phyloP scores from a whole-genome alignment of 495 filamentous ascomycete species.

The Aspergillus sparsus region DNA sequence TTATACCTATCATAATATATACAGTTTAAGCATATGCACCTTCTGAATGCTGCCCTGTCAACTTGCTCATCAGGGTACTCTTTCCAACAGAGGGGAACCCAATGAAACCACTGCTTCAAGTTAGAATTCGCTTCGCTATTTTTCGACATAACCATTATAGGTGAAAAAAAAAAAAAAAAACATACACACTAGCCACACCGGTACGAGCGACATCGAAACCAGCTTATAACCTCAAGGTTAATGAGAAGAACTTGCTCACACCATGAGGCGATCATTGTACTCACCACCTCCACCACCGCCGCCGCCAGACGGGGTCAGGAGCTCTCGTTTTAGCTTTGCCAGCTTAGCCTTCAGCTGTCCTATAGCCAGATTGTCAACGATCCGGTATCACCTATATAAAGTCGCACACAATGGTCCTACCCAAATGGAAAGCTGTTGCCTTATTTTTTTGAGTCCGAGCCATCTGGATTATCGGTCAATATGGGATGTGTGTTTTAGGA shows the following conservation, averaged over 20 bases:
- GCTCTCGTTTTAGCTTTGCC: slow-evolving; percentile 93
- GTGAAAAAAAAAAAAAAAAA: slow-evolving; percentile 30
- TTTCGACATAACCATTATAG: no score
- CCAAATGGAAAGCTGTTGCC: slow-evolving; percentile 83
- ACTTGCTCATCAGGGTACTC: slow-evolving; percentile 90
- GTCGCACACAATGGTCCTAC: slow-evolving; percentile 33
- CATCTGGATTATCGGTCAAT: slow-evolving; percentile 60
- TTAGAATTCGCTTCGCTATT: slow-evolving; percentile 17
- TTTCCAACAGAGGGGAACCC: slow-evolving; percentile 97
- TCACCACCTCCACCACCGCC: slow-evolving; percentile 76
- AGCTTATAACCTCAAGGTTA: slow-evolving; percentile 41
- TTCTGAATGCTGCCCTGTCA: slow-evolving; percentile 97
- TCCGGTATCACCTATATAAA: slow-evolving; percentile 10
- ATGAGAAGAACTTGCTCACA: no score
- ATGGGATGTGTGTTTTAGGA: slow-evolving; percentile 1
- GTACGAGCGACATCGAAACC: slow-evolving; percentile 98
- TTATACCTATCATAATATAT: slow-evolving; percentile 6
- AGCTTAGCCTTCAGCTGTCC: slow-evolving; percentile 98
- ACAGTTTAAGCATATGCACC: slow-evolving; percentile 38
- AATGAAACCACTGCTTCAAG: slow-evolving; percentile 50
- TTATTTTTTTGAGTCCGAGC: slow-evolving; percentile 98
- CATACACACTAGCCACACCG: slow-evolving; percentile 92
- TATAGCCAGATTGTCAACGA: slow-evolving; percentile 36
- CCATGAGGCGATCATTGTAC: slow-evolving; percentile 20
- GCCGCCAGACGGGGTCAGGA: slow-evolving; percentile 79